A percentile compares a stretch with the other conserved stretches of the same genome.
Evolutionary conservation across 2,329 filamentous ascomycete genomes (phyloP).

Genomic region (Neobulgaria alba): DNA sequence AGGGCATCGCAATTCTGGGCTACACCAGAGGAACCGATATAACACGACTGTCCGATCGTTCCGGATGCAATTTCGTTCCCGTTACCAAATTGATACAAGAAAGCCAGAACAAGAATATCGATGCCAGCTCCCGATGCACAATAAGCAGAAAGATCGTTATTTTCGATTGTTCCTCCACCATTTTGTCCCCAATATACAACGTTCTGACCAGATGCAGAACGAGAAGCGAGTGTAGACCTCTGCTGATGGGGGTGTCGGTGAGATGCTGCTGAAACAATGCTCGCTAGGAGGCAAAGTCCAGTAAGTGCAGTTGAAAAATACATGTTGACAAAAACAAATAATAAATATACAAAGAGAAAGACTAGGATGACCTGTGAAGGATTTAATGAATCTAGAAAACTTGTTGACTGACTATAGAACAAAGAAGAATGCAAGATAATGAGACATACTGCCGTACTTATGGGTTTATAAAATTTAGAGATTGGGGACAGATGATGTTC

Average conservation of each 20-base stretch:
- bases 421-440: no score
- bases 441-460: no score
- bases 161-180: constrained; percentile 9
- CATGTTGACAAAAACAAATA: constrained; percentile 3
- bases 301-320: constrained; percentile 5
- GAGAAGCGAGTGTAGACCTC: background rate
- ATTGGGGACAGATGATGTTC: no score
- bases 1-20: constrained; percentile 33
- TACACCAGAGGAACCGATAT: constrained; percentile 29
- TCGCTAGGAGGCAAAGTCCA: constrained; percentile 1
- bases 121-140: constrained; percentile 32
- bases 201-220: constrained; percentile 24
- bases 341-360: constrained; percentile 5
- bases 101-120: constrained; percentile 36
- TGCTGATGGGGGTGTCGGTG: background rate
- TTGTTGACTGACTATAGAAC: no score
- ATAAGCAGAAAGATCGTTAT: constrained; percentile 32
- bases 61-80: constrained; percentile 32
- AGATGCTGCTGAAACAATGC: background rate
- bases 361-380: constrained; percentile 4
- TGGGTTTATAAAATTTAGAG: no score
- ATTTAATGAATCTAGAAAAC: no score
- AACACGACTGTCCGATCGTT: constrained; percentile 33
- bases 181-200: constrained; percentile 30
- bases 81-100: constrained; percentile 34